Base-by-base conservation (phyloP, 2,329 filamentous ascomycete genomes). In the Colletotrichum sp. region DNA sequence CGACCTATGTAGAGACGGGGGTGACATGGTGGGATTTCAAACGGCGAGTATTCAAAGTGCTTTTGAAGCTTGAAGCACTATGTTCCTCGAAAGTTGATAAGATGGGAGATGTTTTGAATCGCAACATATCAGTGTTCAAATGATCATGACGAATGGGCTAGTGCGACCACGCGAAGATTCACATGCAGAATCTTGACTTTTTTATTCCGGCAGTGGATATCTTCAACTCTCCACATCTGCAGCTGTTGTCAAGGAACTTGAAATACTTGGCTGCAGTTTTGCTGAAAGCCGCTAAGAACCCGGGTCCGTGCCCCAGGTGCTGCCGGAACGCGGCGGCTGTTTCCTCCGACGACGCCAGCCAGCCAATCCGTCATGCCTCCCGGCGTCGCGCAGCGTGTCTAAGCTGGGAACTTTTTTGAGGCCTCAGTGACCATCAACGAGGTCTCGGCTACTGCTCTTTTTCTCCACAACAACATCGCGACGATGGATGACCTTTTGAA, bases 401-500 rank as follows among this genome's bases (percentile, higher is more conserved):
- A 18, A 21, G 36, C n/a, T 61, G 26, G 26, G 26, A 75, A 63
- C 57, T 72, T 75, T 75, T 67, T 26, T 43, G 43, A 43, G 68
- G 68, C 72, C 60, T 71, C 52, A 72, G 72, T 13, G 72, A 72
- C 69, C 63, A 68, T 64, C 39, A 26, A 59, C 28, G 52, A 67
- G 68, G 61, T 72, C 30, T 39, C 24, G 71, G 52, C 59, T 43
- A 36, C 34, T 59, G 78, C 9, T 26, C 24, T 77, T 60, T 14
- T 75, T 64, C 63, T 71, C 75, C 34, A 64, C 32, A 64, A 26
- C 12, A 24, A 64, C 14, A 55, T 30, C 70, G 68, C 79, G 80
- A 84, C 80, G 78, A 98, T 98, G 95, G 74, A 98, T 83, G 96
- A 98, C 82, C 91, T 99, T 79, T 92, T 95, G 84, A 95, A 95